Evolutionary conservation across 2,329 filamentous ascomycete genomes (phyloP).

Genomic region (Raffaelea albimanens): DNA sequence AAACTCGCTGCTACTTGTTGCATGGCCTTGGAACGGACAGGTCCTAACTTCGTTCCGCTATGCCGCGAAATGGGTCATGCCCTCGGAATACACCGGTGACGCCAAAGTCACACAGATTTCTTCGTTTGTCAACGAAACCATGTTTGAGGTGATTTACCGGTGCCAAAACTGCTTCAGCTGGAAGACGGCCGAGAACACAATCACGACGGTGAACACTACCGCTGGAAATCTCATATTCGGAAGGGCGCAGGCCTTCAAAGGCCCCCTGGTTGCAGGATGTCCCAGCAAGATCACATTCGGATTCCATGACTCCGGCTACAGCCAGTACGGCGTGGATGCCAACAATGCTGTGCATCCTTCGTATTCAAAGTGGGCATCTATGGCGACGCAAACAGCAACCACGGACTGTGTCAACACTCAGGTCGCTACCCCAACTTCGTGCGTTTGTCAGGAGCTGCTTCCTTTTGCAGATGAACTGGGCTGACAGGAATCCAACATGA

Average conservation of each 20-base stretch:
- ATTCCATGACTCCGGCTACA: constrained; percentile 45
- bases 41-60: constrained; percentile 50
- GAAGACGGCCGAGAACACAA: constrained; percentile 34
- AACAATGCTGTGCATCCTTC: constrained; percentile 27
- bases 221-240: constrained; percentile 38
- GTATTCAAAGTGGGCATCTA: constrained; percentile 33
- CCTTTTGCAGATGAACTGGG: no score
- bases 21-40: constrained; percentile 43
- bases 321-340: constrained; percentile 39
- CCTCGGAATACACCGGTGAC: constrained; percentile 46
- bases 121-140: constrained; percentile 44
- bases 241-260: constrained; percentile 41
- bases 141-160: constrained; percentile 56
- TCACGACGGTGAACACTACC: constrained; percentile 33
- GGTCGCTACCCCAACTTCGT: background rate
- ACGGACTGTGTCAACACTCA: constrained; percentile 6
- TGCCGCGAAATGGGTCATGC: constrained; percentile 48
- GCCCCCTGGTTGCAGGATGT: constrained; percentile 31
- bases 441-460: background rate
- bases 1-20: constrained; percentile 46
- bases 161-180: constrained; percentile 50
- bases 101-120: constrained; percentile 53
- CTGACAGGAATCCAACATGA: no score
- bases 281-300: constrained; percentile 33
- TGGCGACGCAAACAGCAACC: constrained; percentile 30